These are phyloP conservation scores for Fusarium coffeatum DNA, from an alignment of 2,329 filamentous ascomycete genomes.

Conservation along the genomic window DNA sequence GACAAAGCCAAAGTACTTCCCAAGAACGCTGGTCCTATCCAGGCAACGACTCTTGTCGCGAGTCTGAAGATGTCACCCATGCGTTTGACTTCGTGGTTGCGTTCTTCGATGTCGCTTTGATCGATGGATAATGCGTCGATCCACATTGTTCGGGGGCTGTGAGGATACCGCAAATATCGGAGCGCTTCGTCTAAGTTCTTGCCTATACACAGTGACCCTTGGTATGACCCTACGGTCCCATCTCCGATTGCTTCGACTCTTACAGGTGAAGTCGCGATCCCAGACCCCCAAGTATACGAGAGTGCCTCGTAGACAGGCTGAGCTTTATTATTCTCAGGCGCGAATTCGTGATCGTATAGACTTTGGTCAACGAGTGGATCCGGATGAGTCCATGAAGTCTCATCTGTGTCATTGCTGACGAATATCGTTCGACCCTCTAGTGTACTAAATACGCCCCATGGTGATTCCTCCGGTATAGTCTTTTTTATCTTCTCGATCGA, in stretches of 20 bases:
- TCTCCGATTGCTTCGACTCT: not conserved
- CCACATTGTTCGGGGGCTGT: slow-evolving; percentile 11
- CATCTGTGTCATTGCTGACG: not conserved
- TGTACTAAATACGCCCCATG: not conserved
- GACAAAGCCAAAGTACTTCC: not conserved
- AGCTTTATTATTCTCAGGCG: fast-evolving
- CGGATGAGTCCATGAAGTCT: not conserved
- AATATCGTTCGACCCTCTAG: not conserved
- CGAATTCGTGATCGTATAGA: not conserved
- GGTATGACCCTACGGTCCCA: not conserved
- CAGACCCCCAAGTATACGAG: not conserved
- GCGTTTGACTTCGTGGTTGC: slow-evolving; percentile 19
- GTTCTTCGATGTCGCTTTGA: not conserved
- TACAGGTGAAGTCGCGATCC: not conserved
- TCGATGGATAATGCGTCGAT: slow-evolving; percentile 9
- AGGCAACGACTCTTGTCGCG: slow-evolving; percentile 1
- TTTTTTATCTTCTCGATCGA: not conserved
- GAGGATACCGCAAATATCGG: not conserved
- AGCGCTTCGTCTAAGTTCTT: not conserved
- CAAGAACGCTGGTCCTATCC: not conserved
- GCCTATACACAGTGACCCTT: not conserved
- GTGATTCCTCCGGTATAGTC: not conserved
- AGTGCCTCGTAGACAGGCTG: not conserved
- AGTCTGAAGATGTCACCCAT: slow-evolving; percentile 10
- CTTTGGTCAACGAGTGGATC: not conserved